Evolutionary conservation across 2,329 filamentous ascomycete species (phyloP).

Genomic region (Colletotrichum tropicicola): DNA sequence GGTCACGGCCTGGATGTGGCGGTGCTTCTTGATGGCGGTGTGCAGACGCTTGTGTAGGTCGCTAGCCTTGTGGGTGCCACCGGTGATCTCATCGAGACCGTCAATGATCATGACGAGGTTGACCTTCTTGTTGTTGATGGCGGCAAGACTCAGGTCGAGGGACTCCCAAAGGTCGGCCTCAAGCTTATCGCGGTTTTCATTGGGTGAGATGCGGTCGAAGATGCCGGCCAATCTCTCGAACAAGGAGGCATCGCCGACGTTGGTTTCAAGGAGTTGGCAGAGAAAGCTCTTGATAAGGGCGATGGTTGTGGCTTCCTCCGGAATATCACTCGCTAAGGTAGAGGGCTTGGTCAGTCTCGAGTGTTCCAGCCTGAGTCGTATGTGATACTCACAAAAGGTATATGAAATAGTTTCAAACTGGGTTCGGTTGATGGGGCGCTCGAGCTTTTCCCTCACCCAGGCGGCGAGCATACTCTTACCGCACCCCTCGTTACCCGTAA

Average conservation of each 20-base stretch:
- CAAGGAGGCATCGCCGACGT: slow-evolving; percentile 45
- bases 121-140: slow-evolving; percentile 37
- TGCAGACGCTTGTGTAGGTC: slow-evolving; percentile 43
- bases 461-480: slow-evolving; percentile 49
- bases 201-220: slow-evolving; percentile 36
- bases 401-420: slow-evolving; percentile 46
- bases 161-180: slow-evolving; percentile 43
- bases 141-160: slow-evolving; percentile 42
- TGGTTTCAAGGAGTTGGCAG: slow-evolving; percentile 48
- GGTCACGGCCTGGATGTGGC: slow-evolving; percentile 41
- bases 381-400: slow-evolving; percentile 43
- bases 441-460: slow-evolving; percentile 50
- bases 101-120: slow-evolving; percentile 46
- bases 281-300: slow-evolving; percentile 47
- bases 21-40: slow-evolving; percentile 37
- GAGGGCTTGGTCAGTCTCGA: not conserved
- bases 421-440: slow-evolving; percentile 44
- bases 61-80: slow-evolving; percentile 33
- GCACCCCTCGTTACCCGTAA: slow-evolving; percentile 44
- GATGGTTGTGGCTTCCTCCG: slow-evolving; percentile 39
- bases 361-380: too few species aligned
- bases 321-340: slow-evolving; percentile 37
- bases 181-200: slow-evolving; percentile 36
- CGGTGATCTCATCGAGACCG: slow-evolving; percentile 45
- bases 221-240: slow-evolving; percentile 41